phyloP scores from a whole-genome alignment of 1,284 basidiomycete species.

The Bjerkandera adusta region DNA sequence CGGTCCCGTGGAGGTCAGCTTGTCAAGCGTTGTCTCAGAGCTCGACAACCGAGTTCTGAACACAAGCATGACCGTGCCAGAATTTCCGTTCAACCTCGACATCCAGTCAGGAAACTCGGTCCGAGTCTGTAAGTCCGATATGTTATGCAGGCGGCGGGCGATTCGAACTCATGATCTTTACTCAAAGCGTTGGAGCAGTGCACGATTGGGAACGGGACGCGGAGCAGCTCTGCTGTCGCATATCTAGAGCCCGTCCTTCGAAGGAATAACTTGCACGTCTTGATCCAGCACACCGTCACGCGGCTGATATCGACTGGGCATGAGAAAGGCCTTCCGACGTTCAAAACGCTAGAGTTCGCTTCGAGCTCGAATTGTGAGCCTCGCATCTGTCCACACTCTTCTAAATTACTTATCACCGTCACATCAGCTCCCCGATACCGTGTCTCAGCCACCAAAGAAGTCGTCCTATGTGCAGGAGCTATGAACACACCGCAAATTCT shows the following conservation, averaged over 20 bases:
- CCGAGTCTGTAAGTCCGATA: conserved; percentile 3
- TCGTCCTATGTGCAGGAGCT: conserved; percentile 34
- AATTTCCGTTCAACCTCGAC: conserved; percentile 24
- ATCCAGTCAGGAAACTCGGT: conserved; percentile 8
- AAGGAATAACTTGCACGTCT: conserved; percentile 40
- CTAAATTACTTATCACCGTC: conserved; percentile 9
- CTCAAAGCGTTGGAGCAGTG: conserved; percentile 31
- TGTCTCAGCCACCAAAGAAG: conserved; percentile 24
- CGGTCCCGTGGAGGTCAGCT: conserved; percentile 10
- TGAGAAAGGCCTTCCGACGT: conserved; percentile 20
- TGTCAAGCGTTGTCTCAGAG: conserved; percentile 1
- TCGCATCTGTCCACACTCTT: not conserved
- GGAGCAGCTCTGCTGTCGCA: conserved; percentile 27
- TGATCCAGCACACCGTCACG: conserved; percentile 39
- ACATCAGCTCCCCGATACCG: conserved; percentile 16
- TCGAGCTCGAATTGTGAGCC: conserved; percentile 19
- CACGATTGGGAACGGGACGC: conserved; percentile 25
- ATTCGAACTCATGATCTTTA: no score
- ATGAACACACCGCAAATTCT: conserved; percentile 20
- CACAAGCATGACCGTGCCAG: conserved; percentile 1
- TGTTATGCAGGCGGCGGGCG: not conserved
- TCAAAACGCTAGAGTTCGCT: conserved; percentile 34
- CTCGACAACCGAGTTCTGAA: conserved; percentile 4
- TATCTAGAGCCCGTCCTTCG: conserved; percentile 30
- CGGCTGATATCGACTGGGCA: conserved; percentile 31